Conservation (phyloP, 495 filamentous ascomycete genomes). For the Pseudoneurospora amorphoporcata region DNA sequence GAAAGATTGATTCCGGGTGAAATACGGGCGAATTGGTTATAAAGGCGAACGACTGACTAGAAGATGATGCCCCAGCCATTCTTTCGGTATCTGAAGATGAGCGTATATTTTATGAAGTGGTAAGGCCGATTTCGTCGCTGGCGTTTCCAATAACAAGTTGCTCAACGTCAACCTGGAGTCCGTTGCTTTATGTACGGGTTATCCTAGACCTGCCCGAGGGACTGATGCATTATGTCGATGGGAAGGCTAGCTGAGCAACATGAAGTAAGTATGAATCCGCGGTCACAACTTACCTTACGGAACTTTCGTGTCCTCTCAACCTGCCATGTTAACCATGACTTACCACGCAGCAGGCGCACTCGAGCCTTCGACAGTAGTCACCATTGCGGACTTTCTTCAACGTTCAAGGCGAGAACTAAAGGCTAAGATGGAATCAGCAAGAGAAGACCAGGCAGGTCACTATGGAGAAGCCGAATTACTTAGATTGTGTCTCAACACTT, state of each 20-base stretch:
- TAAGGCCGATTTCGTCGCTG: neutral
- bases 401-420: too few species aligned
- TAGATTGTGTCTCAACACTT: neutral
- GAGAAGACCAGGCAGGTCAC: too few species aligned
- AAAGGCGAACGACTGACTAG: neutral
- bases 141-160: neutral
- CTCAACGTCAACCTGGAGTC: neutral
- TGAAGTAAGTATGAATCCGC: neutral
- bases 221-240: neutral
- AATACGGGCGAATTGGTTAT: neutral
- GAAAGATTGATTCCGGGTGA: neutral
- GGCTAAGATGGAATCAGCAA: too few species aligned
- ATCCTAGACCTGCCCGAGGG: neutral
- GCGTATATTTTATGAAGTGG: neutral
- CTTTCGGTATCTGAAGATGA: neutral
- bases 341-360: neutral
- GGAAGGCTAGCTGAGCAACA: neutral
- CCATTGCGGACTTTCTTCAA: neutral
- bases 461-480: neutral
- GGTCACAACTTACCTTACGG: neutral
- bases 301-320: neutral
- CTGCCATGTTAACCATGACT: neutral
- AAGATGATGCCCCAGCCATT: neutral
- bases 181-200: neutral
- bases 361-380: neutral